Evolutionary conservation across 805 yeast species (phyloP).

Genomic region (Candida easanensis): DNA sequence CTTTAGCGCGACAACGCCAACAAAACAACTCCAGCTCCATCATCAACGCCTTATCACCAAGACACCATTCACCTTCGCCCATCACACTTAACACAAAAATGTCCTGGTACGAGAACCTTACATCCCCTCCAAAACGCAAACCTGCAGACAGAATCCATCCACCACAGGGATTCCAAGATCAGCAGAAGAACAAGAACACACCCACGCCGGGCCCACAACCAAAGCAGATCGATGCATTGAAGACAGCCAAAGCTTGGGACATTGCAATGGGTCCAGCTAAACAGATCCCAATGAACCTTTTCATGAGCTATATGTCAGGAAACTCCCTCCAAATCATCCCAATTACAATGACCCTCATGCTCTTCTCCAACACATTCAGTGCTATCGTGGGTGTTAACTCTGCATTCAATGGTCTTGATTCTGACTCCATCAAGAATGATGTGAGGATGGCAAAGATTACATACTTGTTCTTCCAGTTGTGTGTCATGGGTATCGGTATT

Average conservation of each 20-base stretch:
- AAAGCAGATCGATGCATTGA: constrained; percentile 15
- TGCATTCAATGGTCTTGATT: constrained; percentile 49
- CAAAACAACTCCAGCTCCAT: too few species aligned
- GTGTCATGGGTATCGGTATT: constrained; percentile 68
- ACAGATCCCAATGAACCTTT: constrained; percentile 80
- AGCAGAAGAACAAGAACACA: constrained; percentile 2
- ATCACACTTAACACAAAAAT: background rate
- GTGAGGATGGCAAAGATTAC: constrained; percentile 28
- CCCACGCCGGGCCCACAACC: constrained; percentile 2
- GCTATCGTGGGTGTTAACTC: constrained; percentile 59
- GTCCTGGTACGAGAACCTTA: constrained; percentile 13
- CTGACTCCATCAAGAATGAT: constrained; percentile 34
- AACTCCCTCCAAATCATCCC: constrained; percentile 87
- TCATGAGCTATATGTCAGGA: constrained; percentile 94
- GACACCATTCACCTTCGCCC: background rate
- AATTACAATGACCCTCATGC: constrained; percentile 82
- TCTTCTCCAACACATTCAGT: constrained; percentile 73
- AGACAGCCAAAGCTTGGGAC: constrained; percentile 70
- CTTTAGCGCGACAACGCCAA: too few species aligned
- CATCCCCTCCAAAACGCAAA: background rate
- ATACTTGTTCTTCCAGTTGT: constrained; percentile 45
- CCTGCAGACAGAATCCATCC: constrained; percentile 6
- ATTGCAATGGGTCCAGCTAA: constrained; percentile 80
- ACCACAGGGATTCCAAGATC: constrained; percentile 15
- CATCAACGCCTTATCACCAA: background rate